Conservation (phyloP, 1,139 yeast species). For the Pichia sp. region DNA sequence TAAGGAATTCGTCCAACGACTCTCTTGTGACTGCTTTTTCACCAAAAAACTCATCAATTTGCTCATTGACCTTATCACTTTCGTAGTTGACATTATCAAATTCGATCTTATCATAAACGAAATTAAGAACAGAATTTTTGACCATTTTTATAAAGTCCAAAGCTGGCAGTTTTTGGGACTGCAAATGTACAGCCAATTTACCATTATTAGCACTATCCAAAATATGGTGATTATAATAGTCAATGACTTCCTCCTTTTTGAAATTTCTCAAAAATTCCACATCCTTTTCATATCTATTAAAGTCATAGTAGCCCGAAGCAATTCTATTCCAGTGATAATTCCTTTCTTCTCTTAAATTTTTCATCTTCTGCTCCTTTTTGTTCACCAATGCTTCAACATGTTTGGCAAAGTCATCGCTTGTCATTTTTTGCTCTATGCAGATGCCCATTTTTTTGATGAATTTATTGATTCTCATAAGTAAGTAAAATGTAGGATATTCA, state of each 20-base stretch:
- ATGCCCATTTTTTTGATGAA: constrained; percentile 41
- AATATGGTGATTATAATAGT: constrained; percentile 49
- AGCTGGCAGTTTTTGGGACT: constrained; percentile 48
- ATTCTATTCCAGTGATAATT: constrained; percentile 62
- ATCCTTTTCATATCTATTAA: constrained; percentile 51
- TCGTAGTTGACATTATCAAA: constrained; percentile 27
- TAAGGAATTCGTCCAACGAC: constrained; percentile 14
- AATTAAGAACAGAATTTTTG: constrained; percentile 28
- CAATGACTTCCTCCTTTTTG: constrained; percentile 52
- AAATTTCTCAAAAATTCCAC: constrained; percentile 52
- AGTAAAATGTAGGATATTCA: constrained; percentile 68
- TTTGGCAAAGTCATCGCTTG: constrained; percentile 59
- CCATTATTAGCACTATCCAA: constrained; percentile 36
- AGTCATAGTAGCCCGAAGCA: constrained; percentile 74
- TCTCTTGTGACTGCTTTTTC: constrained; percentile 11
- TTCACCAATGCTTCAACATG: constrained; percentile 66
- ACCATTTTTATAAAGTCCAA: constrained; percentile 20
- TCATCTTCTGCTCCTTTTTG: constrained; percentile 64
- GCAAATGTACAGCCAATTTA: constrained; percentile 61
- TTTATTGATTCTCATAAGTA: constrained; percentile 71
- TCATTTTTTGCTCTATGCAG: constrained; percentile 19
- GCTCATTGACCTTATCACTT: constrained; percentile 24
- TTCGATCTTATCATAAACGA: constrained; percentile 25
- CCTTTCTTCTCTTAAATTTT: constrained; percentile 75
- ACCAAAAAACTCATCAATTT: constrained; percentile 19